Evolutionary conservation across 805 yeast species (phyloP), one percentile per base, ranked within the genome.

Genomic region (Komagataella kurtzmanii): DNA sequence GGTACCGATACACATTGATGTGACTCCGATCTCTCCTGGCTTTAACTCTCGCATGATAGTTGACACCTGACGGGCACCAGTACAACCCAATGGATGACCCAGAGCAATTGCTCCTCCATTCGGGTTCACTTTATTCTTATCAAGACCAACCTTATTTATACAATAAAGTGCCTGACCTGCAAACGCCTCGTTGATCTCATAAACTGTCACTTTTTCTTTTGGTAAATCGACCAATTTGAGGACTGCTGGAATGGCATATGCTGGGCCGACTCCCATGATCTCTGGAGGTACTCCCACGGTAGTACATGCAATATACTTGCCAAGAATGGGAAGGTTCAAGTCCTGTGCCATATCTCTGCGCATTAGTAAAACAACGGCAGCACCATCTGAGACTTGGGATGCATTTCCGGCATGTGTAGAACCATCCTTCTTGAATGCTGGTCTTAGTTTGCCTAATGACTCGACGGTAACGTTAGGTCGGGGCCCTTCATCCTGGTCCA

Each of bases 1-100:
- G 43, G 97, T 88, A 61, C 98, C 98, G 57, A 91, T 83, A 73
- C 98, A 91, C 98, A 91, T 91, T 56, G 95, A 85, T 10, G 95
- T 86, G 51, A 91, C 83, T 57, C 98, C 98, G 57, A 89, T 70
- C 71, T 89, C 81, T 55, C 91, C 95, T 24, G 77, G 65, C 66
- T 83, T 70, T 61, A 90, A 76, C 71, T 88, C 91, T 60, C 90
- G 77, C 65, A 91, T 68, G 55, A 91, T 68, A 3, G 98, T 91
- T 47, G 97, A 90, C 50, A 88, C 76, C 71, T 90, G 97, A 68
- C 98, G 83, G 10, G 97, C 89, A 30, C 76, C 80, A 3, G 95
- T 85, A 56, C 88, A 83, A 45, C 95, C 95, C 56, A 86, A 72
- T 54, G 98, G 98, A 69, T 90, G 98, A 18, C 98, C 98, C 55